These are phyloP conservation scores for Stentor roeselii DNA, from an alignment of 73 alveolate species.

Conservation along the genomic window DNA sequence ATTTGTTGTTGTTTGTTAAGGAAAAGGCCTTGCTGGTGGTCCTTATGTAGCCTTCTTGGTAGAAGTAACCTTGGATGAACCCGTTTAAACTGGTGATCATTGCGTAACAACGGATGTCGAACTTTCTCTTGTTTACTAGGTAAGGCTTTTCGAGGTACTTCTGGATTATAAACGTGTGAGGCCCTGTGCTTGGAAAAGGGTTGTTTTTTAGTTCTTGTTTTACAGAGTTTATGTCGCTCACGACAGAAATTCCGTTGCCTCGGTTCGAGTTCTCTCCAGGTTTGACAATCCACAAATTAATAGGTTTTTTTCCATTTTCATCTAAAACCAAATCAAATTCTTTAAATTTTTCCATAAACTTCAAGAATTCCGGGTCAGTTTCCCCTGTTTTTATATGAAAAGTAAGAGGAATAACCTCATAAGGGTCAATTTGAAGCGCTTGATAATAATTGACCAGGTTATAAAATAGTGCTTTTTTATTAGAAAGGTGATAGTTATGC, in stretches of 20 bases:
- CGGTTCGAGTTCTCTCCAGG: constrained; percentile 55
- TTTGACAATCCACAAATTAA: constrained; percentile 45
- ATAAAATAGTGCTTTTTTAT: constrained; percentile 38
- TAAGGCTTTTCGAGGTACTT: constrained; percentile 66
- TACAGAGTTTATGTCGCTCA: not conserved
- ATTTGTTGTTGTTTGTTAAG: constrained; percentile 38
- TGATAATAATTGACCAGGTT: constrained; percentile 72
- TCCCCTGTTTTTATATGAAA: constrained; percentile 26
- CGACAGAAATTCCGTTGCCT: constrained; percentile 43
- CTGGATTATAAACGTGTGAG: constrained; percentile 51
- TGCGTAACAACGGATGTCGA: constrained; percentile 65
- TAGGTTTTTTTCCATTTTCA: constrained; percentile 28
- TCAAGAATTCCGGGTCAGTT: not conserved
- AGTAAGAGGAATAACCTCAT: not conserved
- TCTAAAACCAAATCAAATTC: no score
- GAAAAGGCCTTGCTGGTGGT: constrained; percentile 54
- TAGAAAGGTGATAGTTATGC: constrained; percentile 30
- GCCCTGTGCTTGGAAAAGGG: constrained; percentile 39
- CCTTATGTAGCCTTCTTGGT: constrained; percentile 71
- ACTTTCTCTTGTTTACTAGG: constrained; percentile 55
- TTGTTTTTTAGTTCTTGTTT: constrained; percentile 29
- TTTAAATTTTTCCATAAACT: constrained; percentile 25
- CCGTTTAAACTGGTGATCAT: constrained; percentile 60
- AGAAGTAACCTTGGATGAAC: constrained; percentile 39
- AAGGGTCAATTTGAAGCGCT: constrained; percentile 30